Conservation (phyloP, 208 protist genomes). For the Trypanosoma congolense region DNA sequence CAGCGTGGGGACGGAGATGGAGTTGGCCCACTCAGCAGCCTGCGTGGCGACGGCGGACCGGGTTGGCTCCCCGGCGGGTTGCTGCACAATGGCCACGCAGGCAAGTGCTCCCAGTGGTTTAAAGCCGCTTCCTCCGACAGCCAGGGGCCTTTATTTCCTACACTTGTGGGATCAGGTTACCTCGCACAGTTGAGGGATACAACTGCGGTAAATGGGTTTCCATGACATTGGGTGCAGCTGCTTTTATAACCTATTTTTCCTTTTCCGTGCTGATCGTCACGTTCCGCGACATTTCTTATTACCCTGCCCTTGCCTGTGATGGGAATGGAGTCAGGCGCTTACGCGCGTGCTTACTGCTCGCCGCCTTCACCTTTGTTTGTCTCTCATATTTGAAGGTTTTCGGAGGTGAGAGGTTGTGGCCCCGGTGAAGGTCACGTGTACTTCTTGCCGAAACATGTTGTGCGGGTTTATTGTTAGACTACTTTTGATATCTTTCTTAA, state of each 20-base stretch:
- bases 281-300: too few species aligned
- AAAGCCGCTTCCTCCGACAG: conserved; percentile 5
- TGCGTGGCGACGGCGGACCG: background rate
- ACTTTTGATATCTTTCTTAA: too few species aligned
- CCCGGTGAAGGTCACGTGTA: too few species aligned
- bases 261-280: too few species aligned
- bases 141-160: conserved; percentile 26
- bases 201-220: conserved; percentile 4
- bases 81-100: conserved; percentile 5
- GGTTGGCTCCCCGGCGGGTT: background rate
- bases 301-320: too few species aligned
- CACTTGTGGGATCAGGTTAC: conserved; percentile 27
- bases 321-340: too few species aligned
- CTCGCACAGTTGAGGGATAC: background rate
- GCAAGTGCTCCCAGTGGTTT: background rate
- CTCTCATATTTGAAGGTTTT: too few species aligned
- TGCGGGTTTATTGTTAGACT: too few species aligned
- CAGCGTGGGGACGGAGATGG: background rate
- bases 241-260: conserved; percentile 6
- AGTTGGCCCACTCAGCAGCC: background rate
- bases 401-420: too few species aligned
- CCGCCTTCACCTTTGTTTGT: too few species aligned
- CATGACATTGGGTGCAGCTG: background rate
- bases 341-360: too few species aligned
- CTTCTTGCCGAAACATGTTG: too few species aligned